Evolutionary conservation across 2,329 filamentous ascomycete genomes (phyloP).

Genomic region (Trichoderma afroharzianum): DNA sequence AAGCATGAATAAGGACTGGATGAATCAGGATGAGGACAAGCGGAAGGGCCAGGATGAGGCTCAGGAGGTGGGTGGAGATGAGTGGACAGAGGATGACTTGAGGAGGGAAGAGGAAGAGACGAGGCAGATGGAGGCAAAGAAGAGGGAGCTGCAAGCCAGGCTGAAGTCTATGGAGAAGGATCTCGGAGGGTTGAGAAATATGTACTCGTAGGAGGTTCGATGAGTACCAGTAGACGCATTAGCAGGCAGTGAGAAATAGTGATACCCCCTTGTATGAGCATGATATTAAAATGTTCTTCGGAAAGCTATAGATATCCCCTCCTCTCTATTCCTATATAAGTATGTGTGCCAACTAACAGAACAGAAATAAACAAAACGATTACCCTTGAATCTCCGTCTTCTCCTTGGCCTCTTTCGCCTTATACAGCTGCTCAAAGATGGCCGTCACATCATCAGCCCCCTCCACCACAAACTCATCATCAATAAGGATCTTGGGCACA

Average conservation of each 20-base stretch:
- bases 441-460: slow-evolving; percentile 68
- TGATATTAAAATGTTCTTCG: neutral
- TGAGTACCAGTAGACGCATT: neutral
- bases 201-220: slow-evolving; percentile 35
- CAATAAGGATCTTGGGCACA: slow-evolving; percentile 73
- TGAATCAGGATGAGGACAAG: slow-evolving; percentile 48
- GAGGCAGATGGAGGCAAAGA: slow-evolving; percentile 52
- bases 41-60: slow-evolving; percentile 50
- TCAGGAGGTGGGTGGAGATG: slow-evolving; percentile 42
- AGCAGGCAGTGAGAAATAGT: neutral
- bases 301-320: too few relatives aligned
- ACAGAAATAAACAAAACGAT: neutral
- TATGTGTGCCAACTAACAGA: neutral
- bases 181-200: slow-evolving; percentile 50
- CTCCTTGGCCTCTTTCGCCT: slow-evolving; percentile 43
- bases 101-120: slow-evolving; percentile 65
- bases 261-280: slow-evolving; percentile 11
- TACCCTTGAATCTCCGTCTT: neutral
- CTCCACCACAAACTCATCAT: slow-evolving; percentile 62
- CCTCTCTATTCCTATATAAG: neutral
- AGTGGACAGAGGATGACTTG: slow-evolving; percentile 66
- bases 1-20: slow-evolving; percentile 64
- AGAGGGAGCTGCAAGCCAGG: slow-evolving; percentile 52
- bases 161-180: slow-evolving; percentile 54
- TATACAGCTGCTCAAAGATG: slow-evolving; percentile 64